Evolutionary conservation across 305 asterid genomes (phyloP), one percentile per base, ranked within the genome.

Genomic region (Solanum hybrid): DNA sequence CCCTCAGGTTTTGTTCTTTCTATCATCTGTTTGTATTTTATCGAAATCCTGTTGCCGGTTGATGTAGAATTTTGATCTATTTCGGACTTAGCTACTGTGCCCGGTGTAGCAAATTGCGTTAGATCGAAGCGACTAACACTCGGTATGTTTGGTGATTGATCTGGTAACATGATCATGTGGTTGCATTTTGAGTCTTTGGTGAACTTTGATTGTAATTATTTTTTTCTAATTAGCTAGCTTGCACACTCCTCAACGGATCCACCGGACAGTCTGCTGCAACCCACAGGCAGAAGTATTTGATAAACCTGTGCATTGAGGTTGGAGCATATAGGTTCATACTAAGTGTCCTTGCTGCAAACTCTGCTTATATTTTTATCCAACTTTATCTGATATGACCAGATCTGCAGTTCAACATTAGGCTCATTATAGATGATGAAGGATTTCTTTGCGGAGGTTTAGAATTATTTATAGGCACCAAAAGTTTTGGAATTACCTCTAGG

Each of bases 1-100:
- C 61, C 98, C 98, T 92, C 99, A 96, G 98, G 99, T 95, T 32
- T 83, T 45, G 12, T 10, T 83, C 20, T 83, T 27, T 17, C 34
- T 39, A 26, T 39, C 22, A 82, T 82, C 37, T 39, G 26, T 8
- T 31, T 10, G 6, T 51, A 17, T 45, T 51, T 45, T 84, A 70
- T 85, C 11, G 17, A 85, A 51, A 17, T 84, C 17, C 20, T 45
- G 27, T 51, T 84, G 84, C 31, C 5, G 27, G 57, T 79, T 36
- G 26, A 11, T 20, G 37, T 9, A 78, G 13, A 33, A 78, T 78
- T 20, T 32, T 24, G 72, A 78, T 15, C 36, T 27, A 80, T 37
- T 79, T 79, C 57, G 27, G 57, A 34, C 51, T 10, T 77, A 17
- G 31, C 51, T 77, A 77, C 26, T 77, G 24, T 76, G 22, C 13